A percentile compares a stretch with the other conserved stretches of the same genome.
phyloP scores from a whole-genome alignment of 768 basidiomycete genomes.

The Agaricus subrufescens region DNA sequence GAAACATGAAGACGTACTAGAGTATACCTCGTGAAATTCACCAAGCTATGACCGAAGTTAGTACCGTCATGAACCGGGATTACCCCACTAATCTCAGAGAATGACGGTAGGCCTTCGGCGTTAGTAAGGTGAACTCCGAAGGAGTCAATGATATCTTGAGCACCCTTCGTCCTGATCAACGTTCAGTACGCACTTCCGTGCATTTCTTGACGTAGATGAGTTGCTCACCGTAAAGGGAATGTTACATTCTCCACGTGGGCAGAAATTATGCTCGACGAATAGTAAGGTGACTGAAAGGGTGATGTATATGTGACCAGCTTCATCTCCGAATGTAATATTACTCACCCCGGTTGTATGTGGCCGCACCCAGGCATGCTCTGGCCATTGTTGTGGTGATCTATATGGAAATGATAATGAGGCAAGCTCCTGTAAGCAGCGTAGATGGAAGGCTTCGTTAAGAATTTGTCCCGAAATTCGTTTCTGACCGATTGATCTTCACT shows the following conservation, averaged over 20 bases:
- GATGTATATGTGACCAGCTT: conserved; percentile 7
- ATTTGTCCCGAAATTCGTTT: conserved; percentile 32
- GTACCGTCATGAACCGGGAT: conserved; percentile 36
- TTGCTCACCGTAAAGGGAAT: conserved; percentile 49
- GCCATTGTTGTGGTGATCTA: conserved; percentile 40
- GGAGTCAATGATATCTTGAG: conserved; percentile 35
- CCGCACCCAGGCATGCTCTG: conserved; percentile 13
- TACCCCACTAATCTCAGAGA: conserved; percentile 52
- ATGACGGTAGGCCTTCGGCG: conserved; percentile 47
- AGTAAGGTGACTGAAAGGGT: conserved; percentile 34
- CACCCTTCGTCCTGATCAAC: conserved; percentile 22
- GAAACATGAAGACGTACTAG: conserved; percentile 8
- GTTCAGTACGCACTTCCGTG: not conserved
- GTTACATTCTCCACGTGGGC: conserved; percentile 55
- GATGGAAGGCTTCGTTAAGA: conserved; percentile 60
- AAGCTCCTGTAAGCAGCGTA: conserved; percentile 45
- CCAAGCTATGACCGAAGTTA: conserved; percentile 23
- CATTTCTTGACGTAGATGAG: conserved; percentile 8
- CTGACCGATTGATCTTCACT: conserved; percentile 21
- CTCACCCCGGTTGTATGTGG: conserved; percentile 25
- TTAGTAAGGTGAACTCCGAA: conserved; percentile 47
- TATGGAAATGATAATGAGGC: conserved; percentile 50
- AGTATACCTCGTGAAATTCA: conserved; percentile 37
- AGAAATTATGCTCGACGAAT: conserved; percentile 54
- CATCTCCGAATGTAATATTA: conserved; percentile 9